Percentiles rank a stretch among this genome's conserved stretches.
Evolutionary conservation across 2,329 filamentous ascomycete genomes (phyloP).

Genomic region (Scorias spongiosa): DNA sequence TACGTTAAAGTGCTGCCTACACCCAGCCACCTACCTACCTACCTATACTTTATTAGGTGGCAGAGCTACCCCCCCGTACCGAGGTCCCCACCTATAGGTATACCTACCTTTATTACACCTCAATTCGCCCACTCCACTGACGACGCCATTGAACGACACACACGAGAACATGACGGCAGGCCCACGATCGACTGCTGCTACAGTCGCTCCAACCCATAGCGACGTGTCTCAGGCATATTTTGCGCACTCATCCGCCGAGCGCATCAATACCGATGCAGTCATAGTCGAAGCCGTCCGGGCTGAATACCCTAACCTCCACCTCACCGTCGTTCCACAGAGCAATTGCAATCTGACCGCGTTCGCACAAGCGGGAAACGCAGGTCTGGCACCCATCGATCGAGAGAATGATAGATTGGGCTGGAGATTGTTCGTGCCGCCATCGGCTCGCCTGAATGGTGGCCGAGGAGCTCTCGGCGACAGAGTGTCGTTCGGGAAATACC

Average conservation of each 20-base stretch:
- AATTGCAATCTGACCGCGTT: conserved; percentile 26
- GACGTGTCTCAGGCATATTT: conserved; percentile 26
- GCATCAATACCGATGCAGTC: conserved; percentile 29
- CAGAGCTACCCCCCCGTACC: too few species aligned
- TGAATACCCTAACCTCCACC: conserved; percentile 30
- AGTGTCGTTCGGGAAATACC: conserved; percentile 30
- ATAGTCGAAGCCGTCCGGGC: conserved; percentile 29
- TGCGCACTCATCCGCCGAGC: conserved; percentile 28
- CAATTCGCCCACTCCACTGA: neutral
- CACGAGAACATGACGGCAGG: neutral
- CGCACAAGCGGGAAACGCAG: conserved; percentile 27
- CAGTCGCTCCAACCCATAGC: conserved; percentile 13
- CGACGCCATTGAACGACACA: neutral
- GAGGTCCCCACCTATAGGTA: too few species aligned
- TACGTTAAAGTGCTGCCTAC: too few species aligned
- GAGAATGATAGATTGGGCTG: conserved; percentile 24
- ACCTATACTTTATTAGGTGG: too few species aligned
- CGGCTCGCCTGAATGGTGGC: conserved; percentile 21
- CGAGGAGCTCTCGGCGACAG: conserved; percentile 23
- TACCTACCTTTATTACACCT: neutral
- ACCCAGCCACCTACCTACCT: too few species aligned
- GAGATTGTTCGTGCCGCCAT: conserved; percentile 24
- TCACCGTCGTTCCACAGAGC: conserved; percentile 23
- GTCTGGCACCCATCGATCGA: conserved; percentile 26
- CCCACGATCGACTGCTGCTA: neutral